Base-by-base conservation (phyloP, 352 stramenopile species). In the Phytophthora cajani region DNA sequence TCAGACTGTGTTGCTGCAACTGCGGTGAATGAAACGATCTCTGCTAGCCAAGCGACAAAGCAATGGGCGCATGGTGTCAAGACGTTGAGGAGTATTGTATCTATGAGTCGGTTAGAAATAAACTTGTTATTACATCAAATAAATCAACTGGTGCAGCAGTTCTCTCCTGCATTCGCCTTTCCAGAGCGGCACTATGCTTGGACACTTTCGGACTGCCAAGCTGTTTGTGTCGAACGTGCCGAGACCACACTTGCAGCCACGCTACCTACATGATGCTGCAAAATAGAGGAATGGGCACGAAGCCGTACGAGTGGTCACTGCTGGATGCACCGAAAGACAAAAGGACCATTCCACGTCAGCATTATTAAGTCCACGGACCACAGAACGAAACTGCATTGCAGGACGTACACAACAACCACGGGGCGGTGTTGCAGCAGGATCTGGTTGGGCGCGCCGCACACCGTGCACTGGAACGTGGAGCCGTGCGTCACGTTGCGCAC, bases 281-380 rank as follows among this genome's bases (percentile, higher is more conserved):
- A 50, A 93, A 78, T 51, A 93, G 67, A 16, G 86, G 86, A 40
- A 93, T 75, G 33, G 86, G 86, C 10, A 93, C 50, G 53, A 84
- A 85, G 38, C 80, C 54, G 58, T 70, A 84, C 44, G 67, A 80
- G 47, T 57, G 66, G 14, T 57, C 67, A 2, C 71, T 77, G n/a
- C 70, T 84, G 40, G 8, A 51, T 23, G 9, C 17, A 25, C 6
- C 44, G 44, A 42, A 6, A 23, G 32, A 55, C 6, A 46, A 16
- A 42, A 16, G 42, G 46, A 27, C 23, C 17, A 57, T 25, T n/a
- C 32, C 33, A 56, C 19, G 27, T 23, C 9, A 55, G 9, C 51
- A 23, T 55, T 9, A 56, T n/a, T 25, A 30, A 8, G 38, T 19
- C 47, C 30, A 12, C 17, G 27, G 14, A 10, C 27, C 38, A 27